phyloP scores from a whole-genome alignment of 257 asterid species.

The Lantana camara region DNA sequence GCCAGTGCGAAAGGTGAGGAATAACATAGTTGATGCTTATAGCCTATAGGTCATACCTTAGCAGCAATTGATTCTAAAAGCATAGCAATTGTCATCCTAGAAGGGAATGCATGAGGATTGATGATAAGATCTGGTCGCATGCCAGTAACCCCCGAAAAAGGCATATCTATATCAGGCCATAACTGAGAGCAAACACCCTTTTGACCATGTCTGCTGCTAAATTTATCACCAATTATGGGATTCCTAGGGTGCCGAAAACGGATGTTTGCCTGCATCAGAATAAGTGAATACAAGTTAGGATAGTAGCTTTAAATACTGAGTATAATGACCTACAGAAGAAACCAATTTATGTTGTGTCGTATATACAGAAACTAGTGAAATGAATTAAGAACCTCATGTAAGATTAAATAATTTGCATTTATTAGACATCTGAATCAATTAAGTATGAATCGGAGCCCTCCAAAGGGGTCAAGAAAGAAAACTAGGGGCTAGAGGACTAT shows the following conservation, averaged over 20 bases:
- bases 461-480: too few relatives aligned
- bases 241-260: conserved; percentile 84
- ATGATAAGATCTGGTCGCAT: conserved; percentile 98
- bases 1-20: neutral
- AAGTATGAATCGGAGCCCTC: too few relatives aligned
- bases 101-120: conserved; percentile 98
- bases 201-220: conserved; percentile 99
- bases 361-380: neutral
- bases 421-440: too few relatives aligned
- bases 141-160: conserved; percentile 85
- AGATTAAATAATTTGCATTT: too few relatives aligned
- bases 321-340: neutral
- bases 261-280: conserved; percentile 72
- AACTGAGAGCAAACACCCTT: conserved; percentile 99
- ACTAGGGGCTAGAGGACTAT: too few relatives aligned
- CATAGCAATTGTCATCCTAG: conserved; percentile 98
- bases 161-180: conserved; percentile 95
- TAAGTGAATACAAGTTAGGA: conserved; percentile 8
- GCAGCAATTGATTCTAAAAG: conserved; percentile 97
- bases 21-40: conserved; percentile 15
- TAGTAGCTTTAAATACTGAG: too few relatives aligned
- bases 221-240: conserved; percentile 95
- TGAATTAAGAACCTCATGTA: too few relatives aligned
- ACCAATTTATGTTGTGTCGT: neutral
- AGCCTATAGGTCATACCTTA: conserved; percentile 68